A percentile compares a stretch with the other conserved stretches of the same genome.
These are phyloP conservation scores for Petasospora rhodanensis DNA, from an alignment of 1,139 yeast species.

Conservation along the genomic window DNA sequence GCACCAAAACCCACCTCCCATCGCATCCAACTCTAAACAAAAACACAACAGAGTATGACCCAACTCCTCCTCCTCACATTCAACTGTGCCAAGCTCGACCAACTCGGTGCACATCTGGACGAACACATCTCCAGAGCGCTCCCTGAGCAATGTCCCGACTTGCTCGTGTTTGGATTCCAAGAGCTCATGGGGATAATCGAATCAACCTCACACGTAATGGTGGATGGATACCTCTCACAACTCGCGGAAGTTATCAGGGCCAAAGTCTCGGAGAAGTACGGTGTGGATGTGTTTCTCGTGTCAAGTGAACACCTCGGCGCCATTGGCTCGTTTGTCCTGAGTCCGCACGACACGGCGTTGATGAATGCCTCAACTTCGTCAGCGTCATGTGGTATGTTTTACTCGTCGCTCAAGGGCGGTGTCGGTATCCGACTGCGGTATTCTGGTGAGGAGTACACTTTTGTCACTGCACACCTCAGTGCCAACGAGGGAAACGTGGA, in stretches of 20 bases:
- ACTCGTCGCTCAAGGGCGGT: constrained; percentile 72
- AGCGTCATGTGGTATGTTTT: constrained; percentile 52
- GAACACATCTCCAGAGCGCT: constrained; percentile 22
- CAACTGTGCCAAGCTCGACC: constrained; percentile 38
- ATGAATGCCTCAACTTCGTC: constrained; percentile 30
- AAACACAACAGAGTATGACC: no score
- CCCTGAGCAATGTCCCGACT: constrained; percentile 38
- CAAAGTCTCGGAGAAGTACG: constrained; percentile 35
- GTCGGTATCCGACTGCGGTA: constrained; percentile 50
- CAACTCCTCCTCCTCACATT: constrained; percentile 29
- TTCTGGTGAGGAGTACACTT: constrained; percentile 43
- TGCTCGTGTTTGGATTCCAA: constrained; percentile 69
- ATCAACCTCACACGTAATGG: constrained; percentile 44
- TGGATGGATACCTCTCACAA: constrained; percentile 38
- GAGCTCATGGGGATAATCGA: constrained; percentile 67
- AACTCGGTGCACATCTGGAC: constrained; percentile 22
- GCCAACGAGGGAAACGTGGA: constrained; percentile 69
- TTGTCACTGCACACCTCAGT: constrained; percentile 65
- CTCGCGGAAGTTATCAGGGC: constrained; percentile 39
- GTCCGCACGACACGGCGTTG: constrained; percentile 34
- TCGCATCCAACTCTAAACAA: no score
- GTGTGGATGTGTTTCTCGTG: constrained; percentile 37
- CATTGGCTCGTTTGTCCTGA: constrained; percentile 54
- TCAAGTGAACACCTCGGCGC: constrained; percentile 57
- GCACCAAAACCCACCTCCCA: no score